Base-by-base conservation (phyloP, 2,329 filamentous ascomycete species). In the Ophiosphaerella korrae region DNA sequence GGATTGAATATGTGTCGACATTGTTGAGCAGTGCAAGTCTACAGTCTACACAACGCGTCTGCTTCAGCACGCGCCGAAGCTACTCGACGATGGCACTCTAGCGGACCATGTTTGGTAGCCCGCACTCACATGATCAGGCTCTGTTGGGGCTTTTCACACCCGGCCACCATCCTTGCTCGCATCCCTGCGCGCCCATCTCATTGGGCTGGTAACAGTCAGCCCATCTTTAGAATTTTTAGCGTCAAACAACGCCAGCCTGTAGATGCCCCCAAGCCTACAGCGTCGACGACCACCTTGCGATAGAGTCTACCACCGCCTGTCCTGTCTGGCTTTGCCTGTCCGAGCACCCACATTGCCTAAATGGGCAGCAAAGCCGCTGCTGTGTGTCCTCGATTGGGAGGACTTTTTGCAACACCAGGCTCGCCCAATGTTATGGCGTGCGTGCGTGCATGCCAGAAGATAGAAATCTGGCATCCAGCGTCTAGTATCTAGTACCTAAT, bases 201-300 rank as follows among this genome's bases (percentile, higher is more conserved):
- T 74, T 73, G 71, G 70, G 57, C 60, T 42, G 58, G 50, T 38
- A 57, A 48, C 63, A 59, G 66, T 52, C 45, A 51, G 64, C 66
- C 64, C 66, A 70, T 70, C 64, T 70, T 69, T 73, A 70, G 68
- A 65, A 68, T 68, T 64, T 70, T 68, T 73, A 70, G 69, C 57
- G 60, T 57, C 66, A 66, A 68, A 52, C 64, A 70, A 71, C 68
- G 64, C 66, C 66, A 60, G 66, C 71, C 71, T 73, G 69, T 73
- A 61, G 62, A 66, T 51, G 55, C 45, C 57, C 26, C 67, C 69
- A 72, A 71, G 68, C 63, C 68, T 24, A 55, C 65, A 45, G 45
- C 67, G 53, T 63, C 64, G 54, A 64, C 63, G 61, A 64, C 67
- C 66, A 66, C 66, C 57, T 56, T 58, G 49, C 55, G 61, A 53